Base-by-base conservation (phyloP, 2,329 filamentous ascomycete genomes). In the Biscogniauxia sp. region DNA sequence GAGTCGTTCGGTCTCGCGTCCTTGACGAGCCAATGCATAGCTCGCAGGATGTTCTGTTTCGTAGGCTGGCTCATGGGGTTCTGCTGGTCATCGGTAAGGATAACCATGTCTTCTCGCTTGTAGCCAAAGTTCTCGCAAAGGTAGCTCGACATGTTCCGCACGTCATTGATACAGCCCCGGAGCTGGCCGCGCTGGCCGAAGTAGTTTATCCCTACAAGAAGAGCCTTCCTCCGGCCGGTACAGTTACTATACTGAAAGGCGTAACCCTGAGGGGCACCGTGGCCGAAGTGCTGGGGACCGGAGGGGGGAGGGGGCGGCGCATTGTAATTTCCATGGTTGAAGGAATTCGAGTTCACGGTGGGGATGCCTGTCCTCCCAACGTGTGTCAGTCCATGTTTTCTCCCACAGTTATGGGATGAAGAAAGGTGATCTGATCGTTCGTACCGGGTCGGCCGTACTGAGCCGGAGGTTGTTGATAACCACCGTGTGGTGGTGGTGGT, bases 11-110 rank as follows among this genome's bases (percentile, higher is more conserved):
- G 91, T 60, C 85, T 85, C 4, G 94, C 93, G 72, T 97, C 93
- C 78, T 97, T 97, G 60, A 97, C 92, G 20, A 98, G 80, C 94
- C 94, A 98, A 74, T 97, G 93, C 94, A 98, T 98, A 28, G 94
- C 94, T 57, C 94, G 86, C 45, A 98, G 77, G 59, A 98, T 96
- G 73, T 98, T 98, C 68, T 92, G 90, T 76, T 97, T 97, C 5
- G 93, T 97, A 8, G 94, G 94, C 78, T 97, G 92, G 77, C 92
- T 96, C 91, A 97, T 96, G 25, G 92, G 92, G 70, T 97, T 97
- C 75, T 97, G 92, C 79, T 97, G 93, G 74, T 98, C 94, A 73
- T 98, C 94, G 49, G 94, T 97, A 74, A 98, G 83, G 64, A 95
- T 88, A 20, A 98, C 94, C 94, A 98, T 98, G 73, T 98, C 93